Percentiles rank a stretch among this genome's conserved stretches.
Conservation (phyloP, 2,329 filamentous ascomycete species). For the Teratosphaeria gauchensis region DNA sequence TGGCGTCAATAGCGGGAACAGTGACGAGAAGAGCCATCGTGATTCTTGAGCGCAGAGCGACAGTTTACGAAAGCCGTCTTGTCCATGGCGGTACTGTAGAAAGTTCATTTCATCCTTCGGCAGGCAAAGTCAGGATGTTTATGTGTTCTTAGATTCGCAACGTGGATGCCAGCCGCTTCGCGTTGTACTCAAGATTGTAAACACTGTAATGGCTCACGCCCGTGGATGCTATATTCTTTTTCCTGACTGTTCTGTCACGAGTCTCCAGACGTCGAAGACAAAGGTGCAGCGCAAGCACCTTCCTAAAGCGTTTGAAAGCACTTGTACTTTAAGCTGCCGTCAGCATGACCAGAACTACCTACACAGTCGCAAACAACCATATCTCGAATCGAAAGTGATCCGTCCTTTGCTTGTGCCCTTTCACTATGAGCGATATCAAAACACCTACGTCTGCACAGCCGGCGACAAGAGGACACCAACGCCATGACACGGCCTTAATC, state of each 20-base stretch:
- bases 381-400: not conserved
- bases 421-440: not conserved
- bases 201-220: not conserved
- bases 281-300: not conserved
- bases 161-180: not conserved
- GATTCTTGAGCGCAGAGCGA: not conserved
- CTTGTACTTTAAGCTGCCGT: not conserved
- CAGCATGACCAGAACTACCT: not conserved
- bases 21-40: not conserved
- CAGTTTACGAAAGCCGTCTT: not conserved
- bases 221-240: not conserved
- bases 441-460: not conserved
- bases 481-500: constrained; percentile 33
- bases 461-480: constrained; percentile 26
- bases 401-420: not conserved
- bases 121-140: not conserved
- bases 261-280: no score
- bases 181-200: not conserved
- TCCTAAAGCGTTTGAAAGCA: not conserved
- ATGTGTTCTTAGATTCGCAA: not conserved
- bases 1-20: not conserved
- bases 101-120: not conserved
- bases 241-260: no score
- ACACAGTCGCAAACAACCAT: not conserved
- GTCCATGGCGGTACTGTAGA: not conserved